Evolutionary conservation across 2,329 filamentous ascomycete species (phyloP).

Genomic region (Graphilbum ipis-grandicollis): DNA sequence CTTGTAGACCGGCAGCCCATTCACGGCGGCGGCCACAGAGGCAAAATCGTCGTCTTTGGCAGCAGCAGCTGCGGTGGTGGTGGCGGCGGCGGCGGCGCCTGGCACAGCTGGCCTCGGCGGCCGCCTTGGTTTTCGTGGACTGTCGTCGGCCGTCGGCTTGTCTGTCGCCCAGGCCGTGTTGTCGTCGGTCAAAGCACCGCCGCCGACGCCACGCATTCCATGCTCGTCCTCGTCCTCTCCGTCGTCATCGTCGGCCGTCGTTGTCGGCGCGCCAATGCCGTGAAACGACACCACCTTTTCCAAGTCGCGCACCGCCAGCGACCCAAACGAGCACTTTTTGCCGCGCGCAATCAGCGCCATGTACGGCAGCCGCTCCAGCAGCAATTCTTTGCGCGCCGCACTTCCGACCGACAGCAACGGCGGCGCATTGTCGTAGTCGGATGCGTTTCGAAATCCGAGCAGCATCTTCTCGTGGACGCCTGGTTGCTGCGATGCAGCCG

Average conservation of each 20-base stretch:
- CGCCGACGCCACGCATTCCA: too few species aligned
- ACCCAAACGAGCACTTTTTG: conserved; percentile 17
- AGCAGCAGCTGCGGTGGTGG: too few species aligned
- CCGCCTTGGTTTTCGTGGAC: conserved; percentile 24
- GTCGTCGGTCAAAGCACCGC: conserved; percentile 1
- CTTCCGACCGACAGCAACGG: conserved; percentile 40
- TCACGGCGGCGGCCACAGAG: conserved; percentile 17
- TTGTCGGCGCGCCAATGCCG: conserved; percentile 29
- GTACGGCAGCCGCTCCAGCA: conserved; percentile 79
- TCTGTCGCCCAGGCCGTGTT: conserved; percentile 41
- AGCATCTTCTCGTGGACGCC: too few species aligned
- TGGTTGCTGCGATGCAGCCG: too few species aligned
- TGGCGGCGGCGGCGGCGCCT: conserved; percentile 12
- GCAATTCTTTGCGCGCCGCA: conserved; percentile 52
- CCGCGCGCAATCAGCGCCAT: conserved; percentile 47
- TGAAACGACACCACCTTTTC: conserved; percentile 53
- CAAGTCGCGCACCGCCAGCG: conserved; percentile 35
- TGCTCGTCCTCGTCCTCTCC: conserved; percentile 25
- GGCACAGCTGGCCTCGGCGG: conserved; percentile 8
- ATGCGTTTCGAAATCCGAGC: too few species aligned
- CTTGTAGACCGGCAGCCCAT: conserved; percentile 36
- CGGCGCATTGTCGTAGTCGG: too few species aligned
- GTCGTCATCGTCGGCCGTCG: conserved; percentile 24
- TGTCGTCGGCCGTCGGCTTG: conserved; percentile 34
- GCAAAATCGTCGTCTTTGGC: conserved; percentile 11